phyloP scores from a whole-genome alignment of 768 basidiomycete genomes.

The Suillus clintonianus region DNA sequence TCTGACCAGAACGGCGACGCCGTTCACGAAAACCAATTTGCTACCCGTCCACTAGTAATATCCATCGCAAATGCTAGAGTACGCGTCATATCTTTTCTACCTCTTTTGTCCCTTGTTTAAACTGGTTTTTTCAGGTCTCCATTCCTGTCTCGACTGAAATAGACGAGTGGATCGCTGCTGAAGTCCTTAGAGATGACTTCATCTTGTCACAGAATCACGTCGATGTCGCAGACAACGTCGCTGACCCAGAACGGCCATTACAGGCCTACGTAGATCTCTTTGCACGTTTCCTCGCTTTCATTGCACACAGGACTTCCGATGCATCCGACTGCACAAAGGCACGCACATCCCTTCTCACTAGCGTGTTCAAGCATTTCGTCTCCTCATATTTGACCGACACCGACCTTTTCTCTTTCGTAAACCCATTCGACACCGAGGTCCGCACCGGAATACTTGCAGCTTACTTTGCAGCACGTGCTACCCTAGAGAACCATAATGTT shows the following conservation, averaged over 20 bases:
- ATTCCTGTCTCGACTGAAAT: constrained; percentile 81
- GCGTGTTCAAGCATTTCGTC: constrained; percentile 78
- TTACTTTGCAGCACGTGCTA: constrained; percentile 77
- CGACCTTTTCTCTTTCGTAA: constrained; percentile 83
- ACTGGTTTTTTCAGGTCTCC: constrained; percentile 55
- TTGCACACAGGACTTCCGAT: constrained; percentile 62
- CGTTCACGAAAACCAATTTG: constrained; percentile 29
- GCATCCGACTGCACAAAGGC: constrained; percentile 54
- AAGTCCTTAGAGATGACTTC: constrained; percentile 90
- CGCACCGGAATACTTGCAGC: constrained; percentile 76
- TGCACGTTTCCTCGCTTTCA: constrained; percentile 80
- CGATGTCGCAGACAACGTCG: constrained; percentile 56
- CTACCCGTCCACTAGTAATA: constrained; percentile 38
- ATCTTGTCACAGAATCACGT: constrained; percentile 59
- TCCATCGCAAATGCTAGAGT: constrained; percentile 36
- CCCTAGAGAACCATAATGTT: constrained; percentile 59
- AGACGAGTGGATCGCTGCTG: constrained; percentile 91
- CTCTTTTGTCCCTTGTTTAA: constrained; percentile 3
- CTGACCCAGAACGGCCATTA: constrained; percentile 51
- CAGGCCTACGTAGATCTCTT: constrained; percentile 78
- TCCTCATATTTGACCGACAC: constrained; percentile 65
- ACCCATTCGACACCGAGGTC: constrained; percentile 71
- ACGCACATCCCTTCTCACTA: constrained; percentile 67
- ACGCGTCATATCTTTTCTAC: constrained; percentile 19
- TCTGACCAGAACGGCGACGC: constrained; percentile 32